Base-by-base conservation (phyloP, 1,284 basidiomycete genomes). In the Moesziomyces parantarcticus region DNA sequence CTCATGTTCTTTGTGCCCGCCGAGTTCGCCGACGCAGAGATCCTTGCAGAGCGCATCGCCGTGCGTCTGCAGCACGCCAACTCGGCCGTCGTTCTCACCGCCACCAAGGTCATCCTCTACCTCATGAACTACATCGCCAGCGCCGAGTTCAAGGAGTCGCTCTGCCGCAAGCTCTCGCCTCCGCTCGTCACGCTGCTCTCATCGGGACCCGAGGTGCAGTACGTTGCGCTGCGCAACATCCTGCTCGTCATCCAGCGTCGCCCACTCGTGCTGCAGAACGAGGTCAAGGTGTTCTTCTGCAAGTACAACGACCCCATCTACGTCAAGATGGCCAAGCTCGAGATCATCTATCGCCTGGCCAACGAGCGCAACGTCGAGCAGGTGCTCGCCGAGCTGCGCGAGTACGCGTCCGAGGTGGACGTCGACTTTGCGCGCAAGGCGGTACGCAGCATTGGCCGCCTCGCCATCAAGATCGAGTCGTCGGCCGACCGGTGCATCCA, bases 281-380 rank as follows among this genome's bases (percentile, higher is more conserved):
- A 99, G 81, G 95, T 99, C 84, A 92, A 94, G 72, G 94, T 97
- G 21, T 99, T 99, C 86, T 99, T 99, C 86, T 98, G 95, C 90
- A 99, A 98, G 85, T 99, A 99, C 86, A 99, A 98, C 83, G 97
- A 99, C 82, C 97, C 97, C 2, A 94, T 97, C 70, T 99, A 99
- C 84, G 94, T 99, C 85, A 99, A 99, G 84, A 88, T 99, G 39
- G 95, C 95, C 54, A 99, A 99, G 83, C 87, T 99, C 59, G 97
- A 99, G 84, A 98, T 99, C 79, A 98, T 99, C 91, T 97, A 98
- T 84, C 89, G 97, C 18, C 87, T 99, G 23, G 93, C 94, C 14
- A 90, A 91, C 48, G 91, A 94, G 73, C 90, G 92, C 81, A 99
- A 98, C 83, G 92, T 92, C 34, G 88, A 88, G 75, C 93, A 97